phyloP scores from a whole-genome alignment of 148 eudicot genomes.

The Nepenthes mirabilis region DNA sequence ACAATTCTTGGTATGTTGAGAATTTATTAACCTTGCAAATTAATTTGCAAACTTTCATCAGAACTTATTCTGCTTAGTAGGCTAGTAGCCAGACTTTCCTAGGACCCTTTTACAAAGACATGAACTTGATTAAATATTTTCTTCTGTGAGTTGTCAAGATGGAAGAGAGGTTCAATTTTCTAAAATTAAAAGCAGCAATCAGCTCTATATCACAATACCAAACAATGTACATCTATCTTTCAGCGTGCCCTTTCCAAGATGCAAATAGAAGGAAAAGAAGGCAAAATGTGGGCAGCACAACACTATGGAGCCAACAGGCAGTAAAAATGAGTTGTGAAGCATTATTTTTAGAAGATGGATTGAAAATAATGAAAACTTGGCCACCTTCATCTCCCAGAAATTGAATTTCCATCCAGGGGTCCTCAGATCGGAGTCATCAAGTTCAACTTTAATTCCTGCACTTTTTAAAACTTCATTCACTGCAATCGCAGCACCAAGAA shows the following conservation, averaged over 20 bases:
- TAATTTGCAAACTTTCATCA: too few species aligned
- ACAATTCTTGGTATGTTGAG: too few species aligned
- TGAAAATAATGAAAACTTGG: slow-evolving; percentile 1
- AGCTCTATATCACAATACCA: too few species aligned
- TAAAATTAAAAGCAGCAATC: too few species aligned
- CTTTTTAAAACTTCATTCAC: slow-evolving; percentile 44
- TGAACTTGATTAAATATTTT: too few species aligned
- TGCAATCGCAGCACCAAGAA: slow-evolving; percentile 59
- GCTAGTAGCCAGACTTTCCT: not conserved
- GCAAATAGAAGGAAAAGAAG: too few species aligned
- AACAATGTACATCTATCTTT: too few species aligned
- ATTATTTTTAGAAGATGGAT: not conserved
- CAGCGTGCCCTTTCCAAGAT: too few species aligned
- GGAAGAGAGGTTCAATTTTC: too few species aligned
- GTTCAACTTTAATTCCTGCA: slow-evolving; percentile 74
- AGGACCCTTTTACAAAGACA: not conserved
- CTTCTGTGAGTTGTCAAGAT: too few species aligned
- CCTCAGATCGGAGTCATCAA: slow-evolving; percentile 89
- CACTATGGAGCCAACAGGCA: not conserved
- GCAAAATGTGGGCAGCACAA: not conserved
- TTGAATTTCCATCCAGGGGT: slow-evolving; percentile 99
- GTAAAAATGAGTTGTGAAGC: not conserved
- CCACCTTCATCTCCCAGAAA: slow-evolving; percentile 99
- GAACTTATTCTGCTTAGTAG: not conserved
- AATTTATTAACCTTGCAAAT: too few species aligned